Evolutionary conservation across 2,329 filamentous ascomycete genomes (phyloP).

Genomic region (Cylindrodendrum hubeiense): DNA sequence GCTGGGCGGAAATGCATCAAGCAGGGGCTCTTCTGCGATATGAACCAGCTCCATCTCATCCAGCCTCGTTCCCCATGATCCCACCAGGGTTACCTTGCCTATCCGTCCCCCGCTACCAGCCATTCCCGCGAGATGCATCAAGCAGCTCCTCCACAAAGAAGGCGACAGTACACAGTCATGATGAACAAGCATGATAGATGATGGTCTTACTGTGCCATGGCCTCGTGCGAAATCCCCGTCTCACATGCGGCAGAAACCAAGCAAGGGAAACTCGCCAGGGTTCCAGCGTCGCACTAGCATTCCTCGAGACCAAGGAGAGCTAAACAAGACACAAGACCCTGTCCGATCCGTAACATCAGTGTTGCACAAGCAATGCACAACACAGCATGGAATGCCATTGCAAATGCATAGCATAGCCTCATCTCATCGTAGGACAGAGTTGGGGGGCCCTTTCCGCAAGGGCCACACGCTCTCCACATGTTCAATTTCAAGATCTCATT

Average conservation of each 20-base stretch:
- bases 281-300: slow-evolving; percentile 15
- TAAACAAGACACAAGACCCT: slow-evolving; percentile 1
- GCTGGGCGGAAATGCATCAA: slow-evolving; percentile 17
- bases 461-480: slow-evolving; percentile 30
- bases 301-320: slow-evolving; percentile 13
- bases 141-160: slow-evolving; percentile 7
- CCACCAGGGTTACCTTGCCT: slow-evolving; percentile 24
- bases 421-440: background rate
- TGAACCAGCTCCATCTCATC: slow-evolving; percentile 27
- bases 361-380: slow-evolving; percentile 16
- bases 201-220: background rate
- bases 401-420: slow-evolving; percentile 32
- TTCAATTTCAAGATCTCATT: slow-evolving; percentile 29
- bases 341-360: slow-evolving; percentile 6
- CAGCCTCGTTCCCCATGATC: slow-evolving; percentile 40
- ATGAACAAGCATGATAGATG: background rate
- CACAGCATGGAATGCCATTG: slow-evolving; percentile 28
- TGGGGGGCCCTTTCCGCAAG: slow-evolving; percentile 9
- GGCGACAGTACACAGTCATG: slow-evolving; percentile 4
- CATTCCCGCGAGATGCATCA: slow-evolving; percentile 3
- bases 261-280: background rate
- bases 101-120: slow-evolving; percentile 20
- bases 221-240: slow-evolving; percentile 9
- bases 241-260: slow-evolving; percentile 11
- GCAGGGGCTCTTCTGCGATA: slow-evolving; percentile 27